Evolutionary conservation across 345 rosid species (phyloP).

Genomic region (Garcia nutans): DNA sequence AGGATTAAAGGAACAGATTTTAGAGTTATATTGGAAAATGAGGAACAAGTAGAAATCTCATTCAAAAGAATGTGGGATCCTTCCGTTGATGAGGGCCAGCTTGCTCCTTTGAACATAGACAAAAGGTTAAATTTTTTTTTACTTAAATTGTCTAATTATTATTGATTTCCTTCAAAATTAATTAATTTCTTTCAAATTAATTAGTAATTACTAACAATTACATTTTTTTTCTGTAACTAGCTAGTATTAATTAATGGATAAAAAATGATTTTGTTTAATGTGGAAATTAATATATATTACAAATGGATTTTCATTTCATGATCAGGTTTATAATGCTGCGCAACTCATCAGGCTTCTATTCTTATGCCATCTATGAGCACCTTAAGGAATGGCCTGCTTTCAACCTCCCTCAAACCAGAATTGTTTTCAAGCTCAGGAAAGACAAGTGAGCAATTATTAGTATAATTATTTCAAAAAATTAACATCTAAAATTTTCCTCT

Average conservation of each 20-base stretch:
- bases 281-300: background rate
- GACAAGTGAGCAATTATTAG: constrained; percentile 48
- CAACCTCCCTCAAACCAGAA: constrained; percentile 67
- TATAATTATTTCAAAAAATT: too few species aligned
- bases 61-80: constrained; percentile 34
- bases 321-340: constrained; percentile 76
- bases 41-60: constrained; percentile 28
- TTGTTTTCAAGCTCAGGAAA: constrained; percentile 73
- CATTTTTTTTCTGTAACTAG: too few species aligned
- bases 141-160: too few species aligned
- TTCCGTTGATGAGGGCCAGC: constrained; percentile 22
- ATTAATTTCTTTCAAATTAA: too few species aligned
- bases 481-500: too few species aligned
- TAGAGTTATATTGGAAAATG: constrained; percentile 24
- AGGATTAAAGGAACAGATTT: constrained; percentile 27
- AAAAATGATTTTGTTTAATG: background rate
- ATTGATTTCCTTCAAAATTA: too few species aligned
- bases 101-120: constrained; percentile 26
- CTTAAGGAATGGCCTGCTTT: constrained; percentile 77
- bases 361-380: constrained; percentile 74
- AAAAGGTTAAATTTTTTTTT: constrained; percentile 17
- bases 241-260: background rate
- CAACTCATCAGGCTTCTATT: constrained; percentile 75
- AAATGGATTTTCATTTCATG: background rate
- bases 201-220: too few species aligned